phyloP scores from a whole-genome alignment of 164 flowering plant genomes.

The Euptelea pleiosperma region DNA sequence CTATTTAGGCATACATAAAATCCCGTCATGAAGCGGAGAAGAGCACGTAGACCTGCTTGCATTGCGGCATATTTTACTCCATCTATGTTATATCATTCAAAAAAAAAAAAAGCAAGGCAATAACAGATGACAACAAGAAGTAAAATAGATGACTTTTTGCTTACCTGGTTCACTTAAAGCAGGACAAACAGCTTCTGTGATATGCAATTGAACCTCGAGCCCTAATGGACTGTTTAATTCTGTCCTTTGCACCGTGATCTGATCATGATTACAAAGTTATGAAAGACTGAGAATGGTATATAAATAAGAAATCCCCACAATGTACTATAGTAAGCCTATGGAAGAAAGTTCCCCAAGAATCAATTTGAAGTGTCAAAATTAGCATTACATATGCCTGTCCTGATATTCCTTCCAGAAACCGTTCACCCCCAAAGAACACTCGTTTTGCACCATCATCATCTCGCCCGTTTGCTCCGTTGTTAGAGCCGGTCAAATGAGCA shows the following conservation, averaged over 20 bases:
- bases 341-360: conserved; percentile 11
- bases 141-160: conserved; percentile 4
- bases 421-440: conserved; percentile 93
- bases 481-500: conserved; percentile 43
- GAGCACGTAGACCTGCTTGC: conserved; percentile 85
- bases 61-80: conserved; percentile 10
- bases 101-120: not conserved
- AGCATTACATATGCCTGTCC: conserved; percentile 89
- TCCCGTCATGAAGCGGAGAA: conserved; percentile 94
- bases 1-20: conserved; percentile 87
- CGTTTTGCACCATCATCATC: conserved; percentile 98
- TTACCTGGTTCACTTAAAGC: conserved; percentile 96
- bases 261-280: conserved; percentile 16
- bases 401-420: conserved; percentile 90
- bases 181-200: conserved; percentile 92
- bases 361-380: conserved; percentile 9
- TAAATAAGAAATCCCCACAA: not conserved
- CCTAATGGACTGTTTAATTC: conserved; percentile 80
- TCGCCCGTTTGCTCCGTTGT: conserved; percentile 53
- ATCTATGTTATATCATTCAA: not conserved
- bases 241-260: conserved; percentile 95
- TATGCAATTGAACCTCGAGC: conserved; percentile 91
- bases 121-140: not conserved
- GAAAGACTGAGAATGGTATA: not conserved
- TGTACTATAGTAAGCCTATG: not conserved